Conservation (phyloP, 2,329 filamentous ascomycete species). For the Dothiorella sarmentorum region DNA sequence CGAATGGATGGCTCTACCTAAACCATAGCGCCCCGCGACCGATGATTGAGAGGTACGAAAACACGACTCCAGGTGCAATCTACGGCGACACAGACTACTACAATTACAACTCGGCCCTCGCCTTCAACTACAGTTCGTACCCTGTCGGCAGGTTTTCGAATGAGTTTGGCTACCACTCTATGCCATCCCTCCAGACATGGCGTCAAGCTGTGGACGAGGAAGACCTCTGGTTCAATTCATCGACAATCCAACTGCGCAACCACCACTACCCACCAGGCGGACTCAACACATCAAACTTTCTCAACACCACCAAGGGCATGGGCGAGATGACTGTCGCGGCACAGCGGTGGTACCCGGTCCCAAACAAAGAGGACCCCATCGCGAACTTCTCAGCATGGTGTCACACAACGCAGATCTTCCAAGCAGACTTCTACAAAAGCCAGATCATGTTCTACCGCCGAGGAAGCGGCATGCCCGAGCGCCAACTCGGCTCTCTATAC, state of each 20-base stretch:
- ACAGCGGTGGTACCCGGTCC: constrained; percentile 55
- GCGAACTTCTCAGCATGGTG: constrained; percentile 62
- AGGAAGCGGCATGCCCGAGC: constrained; percentile 55
- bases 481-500: constrained; percentile 59
- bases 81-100: constrained; percentile 63
- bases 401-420: constrained; percentile 61
- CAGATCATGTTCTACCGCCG: constrained; percentile 61
- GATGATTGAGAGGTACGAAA: constrained; percentile 56
- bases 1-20: constrained; percentile 55
- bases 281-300: constrained; percentile 46
- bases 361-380: constrained; percentile 50
- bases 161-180: constrained; percentile 62
- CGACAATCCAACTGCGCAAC: constrained; percentile 54
- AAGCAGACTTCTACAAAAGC: constrained; percentile 59
- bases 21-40: constrained; percentile 52
- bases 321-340: constrained; percentile 59
- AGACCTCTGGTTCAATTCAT: constrained; percentile 58
- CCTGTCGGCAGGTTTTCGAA: constrained; percentile 60
- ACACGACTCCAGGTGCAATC: constrained; percentile 50
- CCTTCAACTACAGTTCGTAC: constrained; percentile 55
- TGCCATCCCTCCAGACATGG: constrained; percentile 60
- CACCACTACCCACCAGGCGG: constrained; percentile 56
- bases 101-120: constrained; percentile 52
- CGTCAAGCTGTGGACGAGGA: constrained; percentile 49
- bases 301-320: constrained; percentile 45